Percentiles rank a stretch among this genome's conserved stretches.
phyloP scores from a whole-genome alignment of 2,329 filamentous ascomycete species.

The Penicillium sp. region DNA sequence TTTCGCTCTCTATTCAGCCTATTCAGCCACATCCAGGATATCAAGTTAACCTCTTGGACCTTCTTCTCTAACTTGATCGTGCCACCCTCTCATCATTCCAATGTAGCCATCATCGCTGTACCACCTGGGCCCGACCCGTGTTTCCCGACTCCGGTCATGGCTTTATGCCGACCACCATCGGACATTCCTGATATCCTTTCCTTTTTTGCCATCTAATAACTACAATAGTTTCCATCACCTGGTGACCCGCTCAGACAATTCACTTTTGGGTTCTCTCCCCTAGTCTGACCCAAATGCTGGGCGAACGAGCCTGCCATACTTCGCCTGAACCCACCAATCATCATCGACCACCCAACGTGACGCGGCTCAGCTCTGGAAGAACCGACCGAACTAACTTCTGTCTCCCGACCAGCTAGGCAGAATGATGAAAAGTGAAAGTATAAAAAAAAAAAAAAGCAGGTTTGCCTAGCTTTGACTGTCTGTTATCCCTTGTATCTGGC shows the following conservation, averaged over 20 bases:
- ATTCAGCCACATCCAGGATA: not conserved
- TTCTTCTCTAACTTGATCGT: not conserved
- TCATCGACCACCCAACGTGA: not conserved
- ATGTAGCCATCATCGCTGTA: conserved; percentile 9
- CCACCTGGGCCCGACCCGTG: not conserved
- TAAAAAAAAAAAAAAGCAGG: not conserved
- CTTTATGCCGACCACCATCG: not conserved
- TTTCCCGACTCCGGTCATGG: not conserved
- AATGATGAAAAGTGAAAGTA: not conserved
- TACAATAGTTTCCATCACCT: too few relatives aligned
- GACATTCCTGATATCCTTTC: not conserved
- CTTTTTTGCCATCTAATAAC: too few relatives aligned
- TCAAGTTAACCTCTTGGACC: too few relatives aligned
- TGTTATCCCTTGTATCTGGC: not conserved
- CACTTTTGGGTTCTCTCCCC: not conserved
- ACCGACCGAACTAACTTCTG: not conserved
- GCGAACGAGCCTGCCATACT: conserved; percentile 2
- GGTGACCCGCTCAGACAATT: not conserved
- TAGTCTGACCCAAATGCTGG: not conserved
- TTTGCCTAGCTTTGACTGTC: not conserved
- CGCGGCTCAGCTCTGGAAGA: conserved; percentile 1
- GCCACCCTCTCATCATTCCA: not conserved
- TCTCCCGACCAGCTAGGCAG: not conserved
- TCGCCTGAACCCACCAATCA: conserved; percentile 1
- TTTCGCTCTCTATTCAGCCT: not conserved